Evolutionary conservation across 768 basidiomycete species (phyloP).

Genomic region (Dentipellis sp.): DNA sequence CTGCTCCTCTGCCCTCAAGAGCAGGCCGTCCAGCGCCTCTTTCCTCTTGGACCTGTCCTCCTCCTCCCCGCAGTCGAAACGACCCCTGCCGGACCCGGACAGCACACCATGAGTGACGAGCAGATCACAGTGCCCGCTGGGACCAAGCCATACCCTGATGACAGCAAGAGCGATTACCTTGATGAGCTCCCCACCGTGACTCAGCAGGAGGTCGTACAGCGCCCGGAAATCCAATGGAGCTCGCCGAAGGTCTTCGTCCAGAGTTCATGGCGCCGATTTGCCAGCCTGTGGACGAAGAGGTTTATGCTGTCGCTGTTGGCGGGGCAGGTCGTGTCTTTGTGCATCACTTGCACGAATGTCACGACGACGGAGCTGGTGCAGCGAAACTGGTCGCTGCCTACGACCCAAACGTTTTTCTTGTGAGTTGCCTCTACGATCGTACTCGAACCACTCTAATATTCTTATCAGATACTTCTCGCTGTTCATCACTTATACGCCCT

Average conservation of each 20-base stretch:
- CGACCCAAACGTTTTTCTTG: conserved; percentile 82
- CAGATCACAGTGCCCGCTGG: neutral
- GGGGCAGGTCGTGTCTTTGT: conserved; percentile 78
- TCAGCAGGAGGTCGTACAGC: neutral
- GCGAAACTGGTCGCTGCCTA: conserved; percentile 65
- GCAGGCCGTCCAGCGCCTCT: neutral
- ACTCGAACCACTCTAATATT: neutral
- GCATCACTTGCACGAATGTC: conserved; percentile 85
- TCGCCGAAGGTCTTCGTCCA: conserved; percentile 43
- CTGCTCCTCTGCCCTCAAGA: neutral
- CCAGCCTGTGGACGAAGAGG: conserved; percentile 68
- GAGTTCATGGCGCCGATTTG: conserved; percentile 54
- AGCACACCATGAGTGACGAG: neutral
- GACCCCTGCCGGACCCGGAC: neutral
- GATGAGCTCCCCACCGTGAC: neutral
- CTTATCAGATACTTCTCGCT: conserved; percentile 63
- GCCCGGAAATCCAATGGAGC: conserved; percentile 61
- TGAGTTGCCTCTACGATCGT: conserved; percentile 19
- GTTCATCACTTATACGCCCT: conserved; percentile 72
- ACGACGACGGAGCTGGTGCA: conserved; percentile 70
- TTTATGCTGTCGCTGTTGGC: conserved; percentile 64
- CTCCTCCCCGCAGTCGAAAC: neutral
- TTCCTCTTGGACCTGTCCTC: neutral
- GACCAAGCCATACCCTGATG: neutral
- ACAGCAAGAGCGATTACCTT: neutral